These are phyloP conservation scores for Hypoxylon lienhwacheense DNA, from an alignment of 495 filamentous ascomycete species.

Conservation along the genomic window DNA sequence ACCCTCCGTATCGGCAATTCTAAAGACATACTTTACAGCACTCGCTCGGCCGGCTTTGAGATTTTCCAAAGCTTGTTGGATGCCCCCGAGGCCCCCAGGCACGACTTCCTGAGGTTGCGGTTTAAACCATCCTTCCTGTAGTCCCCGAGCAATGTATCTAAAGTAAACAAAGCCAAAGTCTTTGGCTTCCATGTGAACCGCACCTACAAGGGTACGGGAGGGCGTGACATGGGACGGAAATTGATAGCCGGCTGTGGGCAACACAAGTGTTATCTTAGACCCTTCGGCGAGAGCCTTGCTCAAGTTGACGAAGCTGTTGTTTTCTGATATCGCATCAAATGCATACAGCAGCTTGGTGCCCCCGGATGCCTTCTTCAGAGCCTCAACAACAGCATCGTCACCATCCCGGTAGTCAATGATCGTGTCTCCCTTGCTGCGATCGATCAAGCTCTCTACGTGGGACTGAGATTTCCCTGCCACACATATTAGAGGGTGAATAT, in stretches of 20 bases:
- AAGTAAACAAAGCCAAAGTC: conserved; percentile 63
- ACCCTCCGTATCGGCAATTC: conserved; percentile 63
- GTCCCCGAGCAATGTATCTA: conserved; percentile 53
- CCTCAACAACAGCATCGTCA: conserved; percentile 54
- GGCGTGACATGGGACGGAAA: conserved; percentile 42
- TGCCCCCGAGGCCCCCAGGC: conserved; percentile 59
- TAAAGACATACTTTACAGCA: conserved; percentile 69
- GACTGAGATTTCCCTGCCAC: conserved; percentile 62
- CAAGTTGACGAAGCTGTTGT: conserved; percentile 47
- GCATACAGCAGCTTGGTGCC: conserved; percentile 46
- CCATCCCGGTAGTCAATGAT: conserved; percentile 72
- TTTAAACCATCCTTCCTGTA: conserved; percentile 63
- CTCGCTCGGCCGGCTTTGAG: conserved; percentile 65
- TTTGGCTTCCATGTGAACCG: conserved; percentile 52
- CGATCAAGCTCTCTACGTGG: conserved; percentile 63
- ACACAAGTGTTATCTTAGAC: conserved; percentile 58
- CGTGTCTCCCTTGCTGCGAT: conserved; percentile 64
- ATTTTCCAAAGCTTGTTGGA: conserved; percentile 58
- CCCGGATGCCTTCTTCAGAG: conserved; percentile 53
- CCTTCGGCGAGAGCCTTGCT: conserved; percentile 47
- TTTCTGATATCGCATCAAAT: conserved; percentile 62
- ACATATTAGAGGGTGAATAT: conserved; percentile 74
- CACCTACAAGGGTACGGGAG: conserved; percentile 50
- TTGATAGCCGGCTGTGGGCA: conserved; percentile 45
- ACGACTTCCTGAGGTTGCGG: conserved; percentile 64